A percentile compares a stretch with the other conserved stretches of the same genome.
phyloP scores from a whole-genome alignment of 805 yeast genomes.

The Zygoascus ofunaensis region DNA sequence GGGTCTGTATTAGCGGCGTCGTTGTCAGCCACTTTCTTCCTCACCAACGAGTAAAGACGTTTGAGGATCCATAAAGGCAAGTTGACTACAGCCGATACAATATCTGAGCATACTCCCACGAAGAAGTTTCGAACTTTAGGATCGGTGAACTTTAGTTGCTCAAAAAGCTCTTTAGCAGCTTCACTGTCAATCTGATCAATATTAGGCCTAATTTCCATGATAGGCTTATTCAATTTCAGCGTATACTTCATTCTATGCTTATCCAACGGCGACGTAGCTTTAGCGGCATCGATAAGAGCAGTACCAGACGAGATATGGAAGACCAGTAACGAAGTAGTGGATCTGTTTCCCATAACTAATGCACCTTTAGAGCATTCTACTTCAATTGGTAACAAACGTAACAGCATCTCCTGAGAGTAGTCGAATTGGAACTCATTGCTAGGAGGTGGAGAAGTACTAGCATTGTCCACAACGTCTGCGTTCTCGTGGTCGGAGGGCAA shows the following conservation, averaged over 20 bases:
- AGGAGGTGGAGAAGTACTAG: neutral
- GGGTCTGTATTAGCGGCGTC: neutral
- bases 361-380: slow-evolving; percentile 57
- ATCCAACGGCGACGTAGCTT: slow-evolving; percentile 47
- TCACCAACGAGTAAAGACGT: neutral
- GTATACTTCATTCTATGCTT: slow-evolving; percentile 40
- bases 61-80: neutral
- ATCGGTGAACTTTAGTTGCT: neutral
- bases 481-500: neutral
- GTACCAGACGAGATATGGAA: slow-evolving; percentile 46
- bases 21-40: neutral
- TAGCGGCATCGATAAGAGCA: slow-evolving; percentile 50
- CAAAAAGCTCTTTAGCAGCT: neutral
- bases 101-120: neutral
- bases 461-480: neutral
- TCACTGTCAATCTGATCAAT: slow-evolving; percentile 43
- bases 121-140: neutral
- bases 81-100: neutral
- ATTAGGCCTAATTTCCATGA: slow-evolving; percentile 59
- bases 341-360: slow-evolving; percentile 66
- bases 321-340: slow-evolving; percentile 65
- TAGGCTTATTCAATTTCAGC: slow-evolving; percentile 42
- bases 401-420: slow-evolving; percentile 5
- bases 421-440: neutral
- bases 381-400: slow-evolving; percentile 49